These are phyloP conservation scores for Physcomitrellopsis africana DNA, from an alignment of 225 moss, liverwort and hornwort species.

Conservation along the genomic window DNA sequence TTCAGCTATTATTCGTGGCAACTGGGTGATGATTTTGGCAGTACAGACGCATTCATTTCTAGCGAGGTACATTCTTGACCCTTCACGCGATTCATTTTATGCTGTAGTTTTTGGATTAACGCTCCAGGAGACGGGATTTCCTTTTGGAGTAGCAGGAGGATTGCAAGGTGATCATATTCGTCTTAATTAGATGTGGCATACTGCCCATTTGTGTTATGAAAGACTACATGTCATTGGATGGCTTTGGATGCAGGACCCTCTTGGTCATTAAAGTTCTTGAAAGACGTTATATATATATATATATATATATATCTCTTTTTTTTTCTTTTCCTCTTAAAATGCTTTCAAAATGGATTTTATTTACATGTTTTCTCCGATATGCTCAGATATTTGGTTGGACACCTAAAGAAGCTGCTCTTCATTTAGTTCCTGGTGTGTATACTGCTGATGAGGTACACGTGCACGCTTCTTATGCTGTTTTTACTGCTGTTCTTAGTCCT, in stretches of 20 bases:
- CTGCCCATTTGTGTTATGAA: background rate
- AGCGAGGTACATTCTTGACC: constrained; percentile 44
- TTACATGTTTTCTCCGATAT: background rate
- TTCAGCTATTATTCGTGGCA: constrained; percentile 77
- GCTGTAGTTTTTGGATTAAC: constrained; percentile 7
- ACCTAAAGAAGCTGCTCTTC: constrained; percentile 79
- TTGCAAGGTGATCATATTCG: constrained; percentile 10
- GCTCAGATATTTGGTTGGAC: constrained; percentile 81
- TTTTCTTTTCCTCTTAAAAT: background rate
- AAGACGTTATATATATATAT: too few species aligned
- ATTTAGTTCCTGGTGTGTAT: constrained; percentile 82
- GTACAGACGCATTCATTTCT: constrained; percentile 52
- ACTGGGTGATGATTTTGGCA: constrained; percentile 55
- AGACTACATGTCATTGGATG: background rate
- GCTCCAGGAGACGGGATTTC: background rate
- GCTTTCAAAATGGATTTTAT: too few species aligned
- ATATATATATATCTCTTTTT: constrained; percentile 9
- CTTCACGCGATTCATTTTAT: background rate
- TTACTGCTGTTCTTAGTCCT: background rate
- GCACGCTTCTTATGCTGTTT: constrained; percentile 20
- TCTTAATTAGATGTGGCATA: constrained; percentile 13
- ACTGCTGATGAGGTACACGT: constrained; percentile 72
- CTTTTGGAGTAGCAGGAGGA: constrained; percentile 1
- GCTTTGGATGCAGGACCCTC: constrained; percentile 7
- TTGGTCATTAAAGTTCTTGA: constrained; percentile 10